These are phyloP conservation scores for Myriosclerotinia curreyana DNA, from an alignment of 2,329 filamentous ascomycete genomes.

Conservation along the genomic window DNA sequence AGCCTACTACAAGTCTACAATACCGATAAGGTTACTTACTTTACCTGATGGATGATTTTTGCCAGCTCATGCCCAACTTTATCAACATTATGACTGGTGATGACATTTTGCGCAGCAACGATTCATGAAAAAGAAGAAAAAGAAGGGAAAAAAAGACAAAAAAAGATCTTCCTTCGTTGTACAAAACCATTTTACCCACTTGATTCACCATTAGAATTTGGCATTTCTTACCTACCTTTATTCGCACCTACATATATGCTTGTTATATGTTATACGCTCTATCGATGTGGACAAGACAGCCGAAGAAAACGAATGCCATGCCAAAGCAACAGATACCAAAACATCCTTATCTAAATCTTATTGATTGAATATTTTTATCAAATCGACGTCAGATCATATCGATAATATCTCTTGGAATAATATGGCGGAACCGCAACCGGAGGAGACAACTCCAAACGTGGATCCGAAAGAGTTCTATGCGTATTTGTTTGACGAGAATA, in stretches of 20 bases:
- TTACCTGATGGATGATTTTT: constrained; percentile 16
- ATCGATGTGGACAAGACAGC: constrained; percentile 17
- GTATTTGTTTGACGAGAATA: constrained; percentile 66
- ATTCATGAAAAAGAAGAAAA: not conserved
- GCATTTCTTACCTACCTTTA: not conserved
- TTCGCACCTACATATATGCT: not conserved
- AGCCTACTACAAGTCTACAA: not conserved
- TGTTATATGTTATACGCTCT: constrained; percentile 2
- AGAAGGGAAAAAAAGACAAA: too few relatives aligned
- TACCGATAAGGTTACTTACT: too few relatives aligned
- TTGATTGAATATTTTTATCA: constrained; percentile 3
- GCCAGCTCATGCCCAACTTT: constrained; percentile 22
- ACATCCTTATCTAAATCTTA: not conserved
- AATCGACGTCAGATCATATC: not conserved
- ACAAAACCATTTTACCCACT: not conserved
- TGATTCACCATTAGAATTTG: constrained; percentile 12
- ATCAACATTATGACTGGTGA: constrained; percentile 16
- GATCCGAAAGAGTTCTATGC: constrained; percentile 49
- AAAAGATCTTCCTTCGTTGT: constrained; percentile 6
- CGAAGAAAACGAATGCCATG: constrained; percentile 11
- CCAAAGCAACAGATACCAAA: not conserved
- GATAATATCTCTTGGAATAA: constrained; percentile 23
- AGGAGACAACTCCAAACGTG: constrained; percentile 28
- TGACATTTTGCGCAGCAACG: constrained; percentile 17
- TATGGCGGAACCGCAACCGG: constrained; percentile 21